Evolutionary conservation across 2,329 filamentous ascomycete species (phyloP).

Genomic region (Nemania sp.): DNA sequence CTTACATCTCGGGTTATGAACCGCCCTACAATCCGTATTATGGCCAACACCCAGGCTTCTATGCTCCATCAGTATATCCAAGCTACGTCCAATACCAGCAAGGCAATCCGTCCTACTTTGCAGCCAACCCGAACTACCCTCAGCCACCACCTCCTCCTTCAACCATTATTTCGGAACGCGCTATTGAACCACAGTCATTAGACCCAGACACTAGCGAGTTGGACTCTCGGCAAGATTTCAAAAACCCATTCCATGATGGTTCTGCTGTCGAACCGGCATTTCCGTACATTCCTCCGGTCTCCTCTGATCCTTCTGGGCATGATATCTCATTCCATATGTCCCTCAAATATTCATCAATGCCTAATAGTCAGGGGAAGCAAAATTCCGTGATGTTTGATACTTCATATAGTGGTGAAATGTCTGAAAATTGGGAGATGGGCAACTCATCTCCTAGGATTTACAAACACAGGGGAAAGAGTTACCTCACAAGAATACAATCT

Average conservation of each 20-base stretch:
- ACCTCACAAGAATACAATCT: constrained; percentile 22
- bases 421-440: not conserved
- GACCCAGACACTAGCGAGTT: not conserved
- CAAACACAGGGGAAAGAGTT: constrained; percentile 1
- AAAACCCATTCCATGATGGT: not conserved
- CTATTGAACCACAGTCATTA: not conserved
- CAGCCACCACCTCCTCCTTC: constrained; percentile 6
- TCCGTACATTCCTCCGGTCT: constrained; percentile 1
- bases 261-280: not conserved
- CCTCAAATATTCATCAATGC: constrained; percentile 6
- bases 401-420: not conserved
- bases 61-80: not conserved
- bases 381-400: not conserved
- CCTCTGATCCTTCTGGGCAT: constrained; percentile 18
- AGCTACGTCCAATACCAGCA: not conserved
- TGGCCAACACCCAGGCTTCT: not conserved
- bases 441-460: no score
- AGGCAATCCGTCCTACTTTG: not conserved
- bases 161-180: not conserved
- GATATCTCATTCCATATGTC: constrained; percentile 23
- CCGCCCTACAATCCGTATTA: constrained; percentile 5
- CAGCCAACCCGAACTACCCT: not conserved
- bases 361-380: not conserved
- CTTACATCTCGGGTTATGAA: constrained; percentile 5
- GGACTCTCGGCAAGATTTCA: not conserved